Evolutionary conservation across 2,329 filamentous ascomycete species (phyloP), one percentile per base, ranked within the genome.

Genomic region (Coniella vitis): DNA sequence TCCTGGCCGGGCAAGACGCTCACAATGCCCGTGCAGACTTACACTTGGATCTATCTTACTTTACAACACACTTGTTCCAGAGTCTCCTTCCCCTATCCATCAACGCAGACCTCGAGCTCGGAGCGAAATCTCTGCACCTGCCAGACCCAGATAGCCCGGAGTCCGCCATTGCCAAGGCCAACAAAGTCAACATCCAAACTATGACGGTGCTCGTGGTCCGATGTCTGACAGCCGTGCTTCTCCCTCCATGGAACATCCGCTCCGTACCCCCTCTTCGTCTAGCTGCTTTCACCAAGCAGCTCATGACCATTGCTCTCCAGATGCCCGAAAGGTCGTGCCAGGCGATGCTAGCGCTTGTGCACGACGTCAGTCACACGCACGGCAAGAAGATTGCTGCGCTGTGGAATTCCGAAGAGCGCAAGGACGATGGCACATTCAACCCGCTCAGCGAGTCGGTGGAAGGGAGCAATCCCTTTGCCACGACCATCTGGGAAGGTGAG

Each of bases 351-450:
- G 84, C 84, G 2, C 72, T 98, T 22, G 67, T 97, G 38, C 79
- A 79, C 45, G 85, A 90, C 58, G 80, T 97, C 2, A 80, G 85
- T 0, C 87, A 87, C 65, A 83, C 84, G 2, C 90, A 98, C 63
- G 83, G 83, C 41, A 84, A 82, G 58, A 94, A 91, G 67, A 79
- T 97, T 38, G 79, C 79, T 34, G 81, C 84, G n/a, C 67, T 98
- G 53, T 98, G 93, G 91, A 83, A 94, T 60, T 95, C 90, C 0
- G 91, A 97, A 63, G 93, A 97, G 71, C 77, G 91, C 43, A 86
- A 87, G 63, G 91, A 91, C 7, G 91, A 97, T 63, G 93, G 93
- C 2, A 79, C 84, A 1, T 97, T 87, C 61, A 86, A 90, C 65
- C 75, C 89, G 1, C 65, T 84, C 38, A 81, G 82, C 38, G 75